Conservation (phyloP, 805 yeast species). For the Kurtzmaniella cleridarum region DNA sequence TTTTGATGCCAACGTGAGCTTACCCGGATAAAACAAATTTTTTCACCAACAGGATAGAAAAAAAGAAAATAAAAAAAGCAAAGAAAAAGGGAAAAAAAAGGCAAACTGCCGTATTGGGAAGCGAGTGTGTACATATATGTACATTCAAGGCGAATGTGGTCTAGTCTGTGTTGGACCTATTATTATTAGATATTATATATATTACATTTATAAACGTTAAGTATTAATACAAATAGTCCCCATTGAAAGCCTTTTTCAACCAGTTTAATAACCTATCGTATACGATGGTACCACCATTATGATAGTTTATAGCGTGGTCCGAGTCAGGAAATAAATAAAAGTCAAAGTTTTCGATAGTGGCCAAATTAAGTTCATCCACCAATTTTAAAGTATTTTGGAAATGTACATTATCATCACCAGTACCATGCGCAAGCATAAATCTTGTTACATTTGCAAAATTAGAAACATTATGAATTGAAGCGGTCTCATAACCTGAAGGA, state of each 20-base stretch:
- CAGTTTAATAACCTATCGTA: slow-evolving; percentile 41
- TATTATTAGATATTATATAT: too few relatives aligned
- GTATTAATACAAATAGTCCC: slow-evolving; percentile 7
- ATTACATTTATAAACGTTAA: too few relatives aligned
- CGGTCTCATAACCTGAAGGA: slow-evolving; percentile 40
- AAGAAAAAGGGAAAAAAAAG: not conserved
- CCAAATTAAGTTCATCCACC: slow-evolving; percentile 60
- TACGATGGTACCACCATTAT: slow-evolving; percentile 66
- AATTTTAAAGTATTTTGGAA: slow-evolving; percentile 62
- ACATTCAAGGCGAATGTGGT: not conserved
- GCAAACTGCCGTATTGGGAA: slow-evolving; percentile 10
- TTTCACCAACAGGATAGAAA: slow-evolving; percentile 1
- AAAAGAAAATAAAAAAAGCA: too few relatives aligned
- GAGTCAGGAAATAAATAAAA: slow-evolving; percentile 77
- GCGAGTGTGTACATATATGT: slow-evolving; percentile 1
- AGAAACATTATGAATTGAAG: slow-evolving; percentile 39
- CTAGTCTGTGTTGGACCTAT: too few relatives aligned
- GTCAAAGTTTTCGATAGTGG: slow-evolving; percentile 79
- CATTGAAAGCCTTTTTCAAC: slow-evolving; percentile 13
- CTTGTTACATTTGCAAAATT: slow-evolving; percentile 46
- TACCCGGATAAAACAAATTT: slow-evolving; percentile 5
- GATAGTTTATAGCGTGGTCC: slow-evolving; percentile 68
- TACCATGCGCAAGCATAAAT: slow-evolving; percentile 73
- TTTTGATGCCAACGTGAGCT: not conserved
- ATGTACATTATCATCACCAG: slow-evolving; percentile 83